Percentiles rank a stretch among this genome's conserved stretches.
phyloP scores from a whole-genome alignment of 768 basidiomycete species.

The Amanita rimosa region DNA sequence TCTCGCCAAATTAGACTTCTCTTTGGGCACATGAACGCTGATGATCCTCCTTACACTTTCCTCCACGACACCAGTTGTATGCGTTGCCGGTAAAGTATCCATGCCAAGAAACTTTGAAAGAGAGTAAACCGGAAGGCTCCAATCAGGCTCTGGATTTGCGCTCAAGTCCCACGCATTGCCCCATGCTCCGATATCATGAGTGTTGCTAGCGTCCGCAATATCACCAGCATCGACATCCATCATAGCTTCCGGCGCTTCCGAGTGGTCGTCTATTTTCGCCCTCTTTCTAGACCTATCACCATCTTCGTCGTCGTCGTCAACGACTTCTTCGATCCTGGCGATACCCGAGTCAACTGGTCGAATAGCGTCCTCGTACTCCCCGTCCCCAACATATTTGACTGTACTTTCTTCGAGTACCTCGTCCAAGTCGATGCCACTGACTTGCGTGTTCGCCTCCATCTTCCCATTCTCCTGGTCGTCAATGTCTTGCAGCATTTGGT shows the following conservation, averaged over 20 bases:
- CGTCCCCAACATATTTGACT: conserved; percentile 1
- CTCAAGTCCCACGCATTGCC: background rate
- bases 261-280: conserved; percentile 8
- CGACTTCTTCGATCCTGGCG: conserved; percentile 17
- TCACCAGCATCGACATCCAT: conserved; percentile 1
- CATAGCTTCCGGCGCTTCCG: background rate
- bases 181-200: background rate
- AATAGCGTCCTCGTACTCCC: background rate
- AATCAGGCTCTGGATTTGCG: background rate
- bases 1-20: conserved; percentile 16
- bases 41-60: conserved; percentile 48
- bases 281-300: conserved; percentile 20
- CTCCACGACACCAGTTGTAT: conserved; percentile 57
- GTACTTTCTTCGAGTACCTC: background rate
- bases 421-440: background rate
- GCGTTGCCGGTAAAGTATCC: conserved; percentile 46
- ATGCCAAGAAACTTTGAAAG: conserved; percentile 40
- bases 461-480: conserved; percentile 32
- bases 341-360: conserved; percentile 27
- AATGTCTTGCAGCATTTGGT: background rate
- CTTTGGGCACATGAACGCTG: conserved; percentile 27
- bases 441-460: background rate
- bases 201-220: background rate
- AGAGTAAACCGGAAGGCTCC: conserved; percentile 14
- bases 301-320: conserved; percentile 20